phyloP scores from a whole-genome alignment of 2,329 filamentous ascomycete genomes.

The Achaetomium macrosporum region DNA sequence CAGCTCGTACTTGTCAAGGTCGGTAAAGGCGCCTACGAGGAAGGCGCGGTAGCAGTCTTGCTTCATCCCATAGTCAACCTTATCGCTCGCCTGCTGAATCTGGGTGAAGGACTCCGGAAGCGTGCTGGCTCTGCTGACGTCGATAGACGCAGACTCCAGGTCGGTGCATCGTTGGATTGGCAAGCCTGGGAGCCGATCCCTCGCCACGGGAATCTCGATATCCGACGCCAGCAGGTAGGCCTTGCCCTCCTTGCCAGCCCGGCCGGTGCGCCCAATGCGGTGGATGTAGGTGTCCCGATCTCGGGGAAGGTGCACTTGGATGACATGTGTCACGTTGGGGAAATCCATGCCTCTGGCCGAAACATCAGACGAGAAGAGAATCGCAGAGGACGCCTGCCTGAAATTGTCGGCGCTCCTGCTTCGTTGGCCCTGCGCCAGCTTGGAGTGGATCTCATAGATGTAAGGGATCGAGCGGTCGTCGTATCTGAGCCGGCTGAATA shows the following conservation, averaged over 20 bases:
- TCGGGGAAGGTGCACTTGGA: slow-evolving; percentile 62
- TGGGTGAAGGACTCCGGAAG: slow-evolving; percentile 42
- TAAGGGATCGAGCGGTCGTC: slow-evolving; percentile 36
- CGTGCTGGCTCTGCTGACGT: slow-evolving; percentile 42
- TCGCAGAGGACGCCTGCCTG: slow-evolving; percentile 53
- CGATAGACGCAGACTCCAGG: slow-evolving; percentile 47
- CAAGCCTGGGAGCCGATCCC: slow-evolving; percentile 49
- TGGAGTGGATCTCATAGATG: slow-evolving; percentile 67
- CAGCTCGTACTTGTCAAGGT: slow-evolving; percentile 34
- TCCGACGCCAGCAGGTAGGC: slow-evolving; percentile 61
- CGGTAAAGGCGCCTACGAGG: slow-evolving; percentile 44
- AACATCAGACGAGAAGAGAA: slow-evolving; percentile 74
- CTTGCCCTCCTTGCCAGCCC: slow-evolving; percentile 66
- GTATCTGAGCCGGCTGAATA: slow-evolving; percentile 47
- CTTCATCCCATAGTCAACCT: slow-evolving; percentile 38
- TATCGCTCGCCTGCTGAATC: slow-evolving; percentile 37
- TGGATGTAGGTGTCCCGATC: slow-evolving; percentile 70
- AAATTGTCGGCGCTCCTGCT: slow-evolving; percentile 68
- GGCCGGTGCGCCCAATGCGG: slow-evolving; percentile 68
- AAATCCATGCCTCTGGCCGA: slow-evolving; percentile 81
- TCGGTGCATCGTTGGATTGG: slow-evolving; percentile 52
- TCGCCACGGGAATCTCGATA: slow-evolving; percentile 44
- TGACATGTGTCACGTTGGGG: slow-evolving; percentile 71
- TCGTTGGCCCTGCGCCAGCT: slow-evolving; percentile 63
- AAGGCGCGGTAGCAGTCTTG: slow-evolving; percentile 49